Percentiles rank a stretch among this genome's conserved stretches.
These are phyloP conservation scores for Borovskyia barvae DNA, from an alignment of 208 protist species.

Conservation along the genomic window DNA sequence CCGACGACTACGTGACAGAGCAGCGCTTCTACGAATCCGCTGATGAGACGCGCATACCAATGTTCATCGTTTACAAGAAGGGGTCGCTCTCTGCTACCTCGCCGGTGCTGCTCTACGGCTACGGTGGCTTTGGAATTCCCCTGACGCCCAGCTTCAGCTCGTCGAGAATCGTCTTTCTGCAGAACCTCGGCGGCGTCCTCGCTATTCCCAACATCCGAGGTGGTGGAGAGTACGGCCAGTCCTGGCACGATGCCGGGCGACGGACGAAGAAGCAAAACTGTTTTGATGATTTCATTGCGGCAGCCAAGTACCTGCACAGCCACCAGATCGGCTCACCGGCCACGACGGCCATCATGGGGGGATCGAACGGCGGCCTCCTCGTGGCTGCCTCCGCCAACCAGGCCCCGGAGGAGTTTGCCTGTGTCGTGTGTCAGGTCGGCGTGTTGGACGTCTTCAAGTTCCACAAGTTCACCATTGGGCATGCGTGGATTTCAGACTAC, in stretches of 20 bases:
- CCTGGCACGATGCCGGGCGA: conserved; percentile 92
- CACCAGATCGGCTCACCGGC: conserved; percentile 71
- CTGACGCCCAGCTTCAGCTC: conserved; percentile 81
- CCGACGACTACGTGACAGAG: conserved; percentile 72
- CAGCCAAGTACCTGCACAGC: conserved; percentile 72
- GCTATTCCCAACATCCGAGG: conserved; percentile 94
- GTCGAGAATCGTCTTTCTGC: conserved; percentile 75
- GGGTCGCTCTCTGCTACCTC: conserved; percentile 51
- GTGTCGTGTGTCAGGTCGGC: conserved; percentile 87
- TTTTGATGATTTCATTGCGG: conserved; percentile 86
- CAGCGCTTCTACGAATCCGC: conserved; percentile 90
- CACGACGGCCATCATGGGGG: conserved; percentile 91
- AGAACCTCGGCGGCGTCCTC: conserved; percentile 80
- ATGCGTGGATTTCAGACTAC: conserved; percentile 93
- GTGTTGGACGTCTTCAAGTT: conserved; percentile 96
- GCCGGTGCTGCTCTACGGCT: conserved; percentile 91
- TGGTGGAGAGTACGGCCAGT: conserved; percentile 93
- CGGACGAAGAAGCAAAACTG: conserved; percentile 87
- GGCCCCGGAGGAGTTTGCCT: conserved; percentile 81
- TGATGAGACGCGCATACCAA: conserved; percentile 93
- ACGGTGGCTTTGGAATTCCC: conserved; percentile 94
- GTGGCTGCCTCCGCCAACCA: conserved; percentile 90
- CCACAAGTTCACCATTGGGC: conserved; percentile 95
- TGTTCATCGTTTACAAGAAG: conserved; percentile 92
- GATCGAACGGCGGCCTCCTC: conserved; percentile 95